These are phyloP conservation scores for Fusarium longipes DNA, from an alignment of 2,329 filamentous ascomycete genomes.

Conservation along the genomic window DNA sequence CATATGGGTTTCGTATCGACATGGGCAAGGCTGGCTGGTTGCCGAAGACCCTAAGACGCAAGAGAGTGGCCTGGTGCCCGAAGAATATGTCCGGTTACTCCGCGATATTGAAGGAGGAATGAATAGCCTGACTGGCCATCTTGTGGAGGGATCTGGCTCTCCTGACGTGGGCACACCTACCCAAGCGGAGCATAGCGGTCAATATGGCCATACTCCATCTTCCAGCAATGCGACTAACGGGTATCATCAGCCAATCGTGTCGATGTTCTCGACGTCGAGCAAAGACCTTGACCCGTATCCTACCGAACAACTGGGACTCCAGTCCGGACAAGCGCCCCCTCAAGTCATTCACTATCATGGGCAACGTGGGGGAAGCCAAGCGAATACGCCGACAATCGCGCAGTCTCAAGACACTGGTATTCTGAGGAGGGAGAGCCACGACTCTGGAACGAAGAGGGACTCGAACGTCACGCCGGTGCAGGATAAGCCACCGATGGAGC, in stretches of 20 bases:
- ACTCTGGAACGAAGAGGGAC: constrained; percentile 56
- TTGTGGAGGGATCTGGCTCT: constrained; percentile 62
- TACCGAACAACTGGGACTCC: constrained; percentile 71
- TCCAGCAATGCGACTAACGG: constrained; percentile 64
- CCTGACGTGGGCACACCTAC: constrained; percentile 71
- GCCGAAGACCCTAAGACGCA: constrained; percentile 94
- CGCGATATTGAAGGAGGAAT: constrained; percentile 93
- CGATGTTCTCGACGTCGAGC: constrained; percentile 76
- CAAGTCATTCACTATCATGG: constrained; percentile 76
- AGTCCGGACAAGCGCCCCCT: constrained; percentile 71
- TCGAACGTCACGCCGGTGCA: constrained; percentile 52
- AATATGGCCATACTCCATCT: constrained; percentile 61
- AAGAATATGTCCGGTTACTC: constrained; percentile 93
- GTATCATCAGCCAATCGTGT: constrained; percentile 75
- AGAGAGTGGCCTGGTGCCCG: constrained; percentile 93
- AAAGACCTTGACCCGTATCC: constrained; percentile 76
- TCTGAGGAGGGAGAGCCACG: constrained; percentile 62
- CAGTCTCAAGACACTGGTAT: constrained; percentile 62
- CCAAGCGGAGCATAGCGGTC: constrained; percentile 65
- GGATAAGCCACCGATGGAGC: constrained; percentile 46
- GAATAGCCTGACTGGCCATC: constrained; percentile 74
- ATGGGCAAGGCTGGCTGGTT: constrained; percentile 97
- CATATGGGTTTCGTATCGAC: constrained; percentile 94
- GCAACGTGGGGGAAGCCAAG: constrained; percentile 73
- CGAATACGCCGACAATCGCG: constrained; percentile 70